Percentiles rank a stretch among this genome's conserved stretches.
phyloP scores from a whole-genome alignment of 805 yeast genomes.

The Starmerella apis region DNA sequence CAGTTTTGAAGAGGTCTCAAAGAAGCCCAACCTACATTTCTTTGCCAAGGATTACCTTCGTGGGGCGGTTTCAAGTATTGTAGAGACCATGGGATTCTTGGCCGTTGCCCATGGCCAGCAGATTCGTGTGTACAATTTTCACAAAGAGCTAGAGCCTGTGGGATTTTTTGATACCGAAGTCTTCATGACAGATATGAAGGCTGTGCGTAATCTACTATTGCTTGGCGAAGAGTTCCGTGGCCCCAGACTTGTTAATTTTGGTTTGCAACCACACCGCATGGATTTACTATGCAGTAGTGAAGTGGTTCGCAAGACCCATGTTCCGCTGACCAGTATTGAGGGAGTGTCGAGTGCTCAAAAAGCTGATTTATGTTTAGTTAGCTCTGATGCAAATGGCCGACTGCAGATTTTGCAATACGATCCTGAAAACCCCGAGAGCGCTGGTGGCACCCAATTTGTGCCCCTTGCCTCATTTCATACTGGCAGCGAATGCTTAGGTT shows the following conservation, averaged over 20 bases:
- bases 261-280: constrained; percentile 89
- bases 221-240: constrained; percentile 73
- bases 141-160: constrained; percentile 78
- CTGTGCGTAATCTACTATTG: constrained; percentile 70
- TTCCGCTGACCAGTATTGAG: constrained; percentile 36
- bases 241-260: constrained; percentile 75
- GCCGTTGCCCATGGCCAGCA: constrained; percentile 81
- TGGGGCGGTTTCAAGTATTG: constrained; percentile 72
- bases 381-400: constrained; percentile 57
- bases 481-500: constrained; percentile 39
- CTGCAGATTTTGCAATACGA: constrained; percentile 74
- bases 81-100: constrained; percentile 74
- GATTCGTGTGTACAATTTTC: constrained; percentile 65
- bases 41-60: constrained; percentile 50
- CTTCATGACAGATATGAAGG: constrained; percentile 65
- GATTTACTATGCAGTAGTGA: constrained; percentile 67
- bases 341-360: constrained; percentile 20
- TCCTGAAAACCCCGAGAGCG: constrained; percentile 79
- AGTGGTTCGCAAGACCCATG: constrained; percentile 20
- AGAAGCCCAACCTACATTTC: background rate
- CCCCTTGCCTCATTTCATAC: constrained; percentile 60
- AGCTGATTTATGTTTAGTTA: constrained; percentile 53
- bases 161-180: constrained; percentile 85
- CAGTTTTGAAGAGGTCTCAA: background rate
- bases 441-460: constrained; percentile 66